Base-by-base conservation (phyloP, 2,329 filamentous ascomycete species). In the Pestalotiopsis fici region DNA sequence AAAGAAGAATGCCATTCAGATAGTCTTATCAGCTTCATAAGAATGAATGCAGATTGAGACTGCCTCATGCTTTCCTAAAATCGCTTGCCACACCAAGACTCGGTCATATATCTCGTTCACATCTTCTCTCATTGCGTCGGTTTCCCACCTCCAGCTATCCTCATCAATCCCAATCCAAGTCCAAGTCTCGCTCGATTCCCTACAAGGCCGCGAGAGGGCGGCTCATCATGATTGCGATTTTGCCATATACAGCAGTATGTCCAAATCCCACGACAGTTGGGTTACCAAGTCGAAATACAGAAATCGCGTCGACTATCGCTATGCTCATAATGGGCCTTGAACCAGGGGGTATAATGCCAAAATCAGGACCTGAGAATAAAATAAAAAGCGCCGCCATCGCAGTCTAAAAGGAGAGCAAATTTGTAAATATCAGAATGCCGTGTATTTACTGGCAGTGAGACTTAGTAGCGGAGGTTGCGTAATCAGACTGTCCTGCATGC, bases 261-360 rank as follows among this genome's bases (percentile, higher is more conserved):
- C n/a, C 57, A 21, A 37, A 4, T 31, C 27, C 28, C 57, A 15
- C n/a, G 25, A 59, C 25, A 27, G 57, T 21, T 59, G 25, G 27
- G 31, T 18, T 11, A 37, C 57, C 57, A 35, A 59, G 27, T 21
- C 57, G 31, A 37, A 59, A 25, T 59, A 59, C 57, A 59, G 57
- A 37, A 59, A 59, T 37, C 25, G 57, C 31, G 27, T 64, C 13
- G 21, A 18, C 27, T 64, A 43, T 31, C 61, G 61, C 61, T 55
- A 64, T 64, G 28, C 37, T 54, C 21, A 55, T 55, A 35, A 64
- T 21, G 61, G 31, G 61, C 59, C 59, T 31, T n/a, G 15, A 37
- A 39, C 27, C 65, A 39, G 65, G 67, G n/a, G 67, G 67, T 68
- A 68, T 68, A 68, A 68, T 68, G 67, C 65, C 67, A 62, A 67